A percentile compares a stretch with the other conserved stretches of the same genome.
These are phyloP conservation scores for Fusarium miscanthi DNA, from an alignment of 2,329 filamentous ascomycete species.

Conservation along the genomic window DNA sequence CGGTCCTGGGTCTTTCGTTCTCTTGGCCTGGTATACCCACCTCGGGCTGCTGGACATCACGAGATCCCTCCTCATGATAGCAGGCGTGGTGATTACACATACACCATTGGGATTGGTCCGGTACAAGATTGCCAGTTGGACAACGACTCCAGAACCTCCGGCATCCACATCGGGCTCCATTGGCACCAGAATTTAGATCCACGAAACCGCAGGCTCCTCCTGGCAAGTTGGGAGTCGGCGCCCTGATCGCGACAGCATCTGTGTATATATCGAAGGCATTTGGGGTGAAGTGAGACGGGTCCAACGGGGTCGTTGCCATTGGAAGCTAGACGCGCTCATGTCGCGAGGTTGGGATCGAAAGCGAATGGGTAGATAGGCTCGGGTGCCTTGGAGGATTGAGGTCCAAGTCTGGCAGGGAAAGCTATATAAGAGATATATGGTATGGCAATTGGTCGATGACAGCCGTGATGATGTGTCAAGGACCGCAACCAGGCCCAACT, in stretches of 20 bases:
- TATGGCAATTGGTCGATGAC: slow-evolving; percentile 21
- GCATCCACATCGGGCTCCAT: slow-evolving; percentile 67
- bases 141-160: slow-evolving; percentile 69
- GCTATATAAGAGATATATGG: neutral
- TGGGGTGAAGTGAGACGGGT: slow-evolving; percentile 55
- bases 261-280: slow-evolving; percentile 67
- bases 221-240: slow-evolving; percentile 54
- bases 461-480: slow-evolving; percentile 40
- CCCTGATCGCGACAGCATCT: slow-evolving; percentile 54
- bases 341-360: slow-evolving; percentile 36
- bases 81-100: slow-evolving; percentile 74
- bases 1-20: slow-evolving; percentile 61
- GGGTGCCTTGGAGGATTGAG: slow-evolving; percentile 3
- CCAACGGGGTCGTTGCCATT: slow-evolving; percentile 66
- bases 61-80: slow-evolving; percentile 64
- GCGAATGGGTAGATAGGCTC: slow-evolving; percentile 11
- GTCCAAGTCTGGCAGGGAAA: neutral
- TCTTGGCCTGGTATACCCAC: slow-evolving; percentile 57
- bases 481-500: slow-evolving; percentile 49
- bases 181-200: slow-evolving; percentile 63
- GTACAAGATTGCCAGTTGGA: slow-evolving; percentile 47
- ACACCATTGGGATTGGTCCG: slow-evolving; percentile 63
- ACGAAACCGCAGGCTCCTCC: slow-evolving; percentile 68
- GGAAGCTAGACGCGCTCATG: slow-evolving; percentile 47
- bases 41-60: slow-evolving; percentile 40